phyloP scores from a whole-genome alignment of 2,329 filamentous ascomycete species.

The Aspergillus brunneoviolaceus region DNA sequence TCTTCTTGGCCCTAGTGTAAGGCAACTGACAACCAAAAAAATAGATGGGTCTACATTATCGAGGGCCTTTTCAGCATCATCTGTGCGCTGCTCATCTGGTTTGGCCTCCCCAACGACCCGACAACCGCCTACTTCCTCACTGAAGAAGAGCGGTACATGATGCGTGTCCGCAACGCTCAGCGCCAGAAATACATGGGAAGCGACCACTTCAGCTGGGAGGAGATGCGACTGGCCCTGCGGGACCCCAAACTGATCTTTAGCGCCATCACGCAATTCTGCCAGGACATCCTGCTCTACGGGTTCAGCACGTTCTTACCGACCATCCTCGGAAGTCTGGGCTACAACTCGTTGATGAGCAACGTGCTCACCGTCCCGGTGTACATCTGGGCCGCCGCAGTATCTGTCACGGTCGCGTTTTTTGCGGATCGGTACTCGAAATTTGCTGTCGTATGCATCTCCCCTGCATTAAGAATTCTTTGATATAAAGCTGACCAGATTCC shows the following conservation, averaged over 20 bases:
- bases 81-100: slow-evolving; percentile 47
- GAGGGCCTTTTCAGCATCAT: slow-evolving; percentile 50
- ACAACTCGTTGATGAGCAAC: slow-evolving; percentile 52
- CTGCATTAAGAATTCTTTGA: neutral
- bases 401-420: slow-evolving; percentile 47
- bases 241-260: slow-evolving; percentile 56
- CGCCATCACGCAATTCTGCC: slow-evolving; percentile 52
- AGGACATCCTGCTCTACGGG: slow-evolving; percentile 56
- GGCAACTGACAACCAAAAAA: too few species aligned
- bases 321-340: slow-evolving; percentile 56
- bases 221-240: slow-evolving; percentile 48
- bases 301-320: slow-evolving; percentile 60
- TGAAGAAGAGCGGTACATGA: slow-evolving; percentile 51
- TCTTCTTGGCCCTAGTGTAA: neutral
- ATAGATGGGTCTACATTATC: slow-evolving; percentile 51
- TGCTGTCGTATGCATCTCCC: slow-evolving; percentile 23
- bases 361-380: slow-evolving; percentile 60
- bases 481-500: slow-evolving; percentile 5
- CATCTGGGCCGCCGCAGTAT: slow-evolving; percentile 49
- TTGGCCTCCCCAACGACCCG: slow-evolving; percentile 50
- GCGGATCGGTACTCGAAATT: slow-evolving; percentile 46
- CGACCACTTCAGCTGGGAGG: slow-evolving; percentile 52
- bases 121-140: slow-evolving; percentile 51
- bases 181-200: slow-evolving; percentile 51
- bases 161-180: slow-evolving; percentile 50